Percentiles rank a stretch among this genome's conserved stretches.
Evolutionary conservation across 129 eudicot genomes (phyloP).

Genomic region (Logfia minima): DNA sequence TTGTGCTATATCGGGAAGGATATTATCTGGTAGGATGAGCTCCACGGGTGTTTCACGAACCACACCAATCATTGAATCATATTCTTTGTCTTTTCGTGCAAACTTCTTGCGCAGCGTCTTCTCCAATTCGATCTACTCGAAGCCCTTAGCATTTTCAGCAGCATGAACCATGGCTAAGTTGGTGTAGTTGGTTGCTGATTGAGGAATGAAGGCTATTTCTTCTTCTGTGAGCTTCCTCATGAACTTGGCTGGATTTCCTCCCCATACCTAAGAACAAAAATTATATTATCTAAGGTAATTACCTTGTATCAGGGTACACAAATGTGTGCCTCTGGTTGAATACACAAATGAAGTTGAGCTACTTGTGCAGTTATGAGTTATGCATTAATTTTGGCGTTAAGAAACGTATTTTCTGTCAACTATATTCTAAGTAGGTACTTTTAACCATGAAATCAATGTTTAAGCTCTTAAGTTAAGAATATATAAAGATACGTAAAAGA

Average conservation of each 20-base stretch:
- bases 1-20: slow-evolving; percentile 55
- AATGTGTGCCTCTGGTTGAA: background rate
- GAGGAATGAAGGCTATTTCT: slow-evolving; percentile 82
- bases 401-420: background rate
- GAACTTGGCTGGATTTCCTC: slow-evolving; percentile 94
- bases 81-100: slow-evolving; percentile 66
- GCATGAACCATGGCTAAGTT: slow-evolving; percentile 89
- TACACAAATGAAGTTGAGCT: background rate
- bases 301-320: background rate
- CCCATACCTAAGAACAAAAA: slow-evolving; percentile 71
- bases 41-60: slow-evolving; percentile 80
- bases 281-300: background rate
- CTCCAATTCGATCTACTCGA: slow-evolving; percentile 73
- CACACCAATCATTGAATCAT: slow-evolving; percentile 76
- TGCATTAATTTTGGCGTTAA: background rate
- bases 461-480: background rate
- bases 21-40: slow-evolving; percentile 57
- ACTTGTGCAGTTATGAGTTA: background rate
- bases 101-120: slow-evolving; percentile 80
- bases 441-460: background rate
- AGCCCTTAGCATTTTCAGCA: slow-evolving; percentile 75
- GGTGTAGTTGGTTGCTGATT: slow-evolving; percentile 77
- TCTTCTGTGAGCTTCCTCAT: slow-evolving; percentile 95
- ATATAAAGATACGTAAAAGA: background rate
- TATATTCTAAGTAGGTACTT: background rate